These are phyloP conservation scores for Epichloe amarillans DNA, from an alignment of 2,329 filamentous ascomycete genomes.

Conservation along the genomic window DNA sequence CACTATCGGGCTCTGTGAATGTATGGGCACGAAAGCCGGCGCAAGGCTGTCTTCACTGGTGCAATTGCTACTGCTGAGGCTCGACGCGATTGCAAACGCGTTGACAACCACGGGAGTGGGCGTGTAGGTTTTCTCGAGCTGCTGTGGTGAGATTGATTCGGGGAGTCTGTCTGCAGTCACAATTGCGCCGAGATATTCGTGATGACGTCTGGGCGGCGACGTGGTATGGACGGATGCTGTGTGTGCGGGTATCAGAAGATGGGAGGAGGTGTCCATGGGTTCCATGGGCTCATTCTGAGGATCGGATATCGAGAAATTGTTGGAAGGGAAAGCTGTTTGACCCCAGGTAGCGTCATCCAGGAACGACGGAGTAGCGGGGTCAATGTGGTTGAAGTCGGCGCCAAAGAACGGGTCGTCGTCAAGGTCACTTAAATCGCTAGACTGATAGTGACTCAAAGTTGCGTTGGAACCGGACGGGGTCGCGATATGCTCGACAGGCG, in stretches of 20 bases:
- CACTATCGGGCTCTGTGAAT: conserved; percentile 37
- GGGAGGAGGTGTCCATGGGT: conserved; percentile 14
- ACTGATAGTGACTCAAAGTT: conserved; percentile 32
- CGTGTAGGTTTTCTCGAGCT: conserved; percentile 28
- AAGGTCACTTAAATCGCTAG: conserved; percentile 35
- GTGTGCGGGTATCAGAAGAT: conserved; percentile 38
- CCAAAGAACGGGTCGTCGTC: conserved; percentile 39
- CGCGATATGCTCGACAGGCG: conserved; percentile 19
- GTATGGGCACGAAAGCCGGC: conserved; percentile 27
- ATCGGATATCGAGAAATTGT: neutral
- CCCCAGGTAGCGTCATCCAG: conserved; percentile 22
- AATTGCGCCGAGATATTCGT: conserved; percentile 14
- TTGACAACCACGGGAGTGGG: conserved; percentile 17
- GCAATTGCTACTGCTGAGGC: conserved; percentile 33
- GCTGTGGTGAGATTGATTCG: conserved; percentile 27
- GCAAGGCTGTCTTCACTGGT: conserved; percentile 37
- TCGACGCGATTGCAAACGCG: conserved; percentile 32
- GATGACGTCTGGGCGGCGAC: conserved; percentile 28
- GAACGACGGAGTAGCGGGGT: conserved; percentile 31
- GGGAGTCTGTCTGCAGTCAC: conserved; percentile 14
- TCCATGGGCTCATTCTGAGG: conserved; percentile 2
- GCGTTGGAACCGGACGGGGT: conserved; percentile 39
- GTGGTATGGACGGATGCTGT: conserved; percentile 35
- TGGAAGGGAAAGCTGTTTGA: conserved; percentile 8
- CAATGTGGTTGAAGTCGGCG: conserved; percentile 30